Percentiles rank a stretch among this genome's conserved stretches.
Conservation (phyloP, 2,329 filamentous ascomycete species). For the Xylaria sp. region DNA sequence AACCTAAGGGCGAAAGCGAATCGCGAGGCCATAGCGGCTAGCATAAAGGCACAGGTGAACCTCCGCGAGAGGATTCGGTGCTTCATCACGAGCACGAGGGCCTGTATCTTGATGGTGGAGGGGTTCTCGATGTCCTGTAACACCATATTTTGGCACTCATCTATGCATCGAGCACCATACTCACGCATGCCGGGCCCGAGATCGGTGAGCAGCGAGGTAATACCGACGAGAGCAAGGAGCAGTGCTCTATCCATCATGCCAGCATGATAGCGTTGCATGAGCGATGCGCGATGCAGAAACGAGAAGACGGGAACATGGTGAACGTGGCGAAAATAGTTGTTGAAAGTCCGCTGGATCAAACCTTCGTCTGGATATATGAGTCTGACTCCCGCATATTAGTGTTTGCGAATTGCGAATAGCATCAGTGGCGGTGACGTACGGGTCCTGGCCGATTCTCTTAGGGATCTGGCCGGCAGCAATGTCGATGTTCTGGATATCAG, state of each 20-base stretch:
- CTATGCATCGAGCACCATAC: constrained; percentile 50
- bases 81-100: constrained; percentile 43
- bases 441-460: constrained; percentile 22
- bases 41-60: constrained; percentile 44
- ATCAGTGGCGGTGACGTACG: constrained; percentile 23
- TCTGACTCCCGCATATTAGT: constrained; percentile 34
- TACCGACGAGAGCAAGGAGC: constrained; percentile 50
- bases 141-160: constrained; percentile 50
- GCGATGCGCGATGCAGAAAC: constrained; percentile 53
- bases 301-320: constrained; percentile 56
- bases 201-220: constrained; percentile 52
- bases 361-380: constrained; percentile 41
- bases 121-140: constrained; percentile 50
- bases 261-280: constrained; percentile 54
- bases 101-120: constrained; percentile 51
- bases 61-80: constrained; percentile 42
- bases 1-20: constrained; percentile 46
- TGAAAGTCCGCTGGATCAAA: constrained; percentile 48
- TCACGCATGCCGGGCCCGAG: constrained; percentile 47
- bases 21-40: constrained; percentile 41
- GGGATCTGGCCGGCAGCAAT: constrained; percentile 16
- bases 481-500: constrained; percentile 24
- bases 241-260: constrained; percentile 52
- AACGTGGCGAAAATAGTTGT: constrained; percentile 53
- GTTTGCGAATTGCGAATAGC: constrained; percentile 13